Evolutionary conservation across 1,284 basidiomycete species (phyloP), one percentile per base, ranked within the genome.

Genomic region (Boletus sp.): DNA sequence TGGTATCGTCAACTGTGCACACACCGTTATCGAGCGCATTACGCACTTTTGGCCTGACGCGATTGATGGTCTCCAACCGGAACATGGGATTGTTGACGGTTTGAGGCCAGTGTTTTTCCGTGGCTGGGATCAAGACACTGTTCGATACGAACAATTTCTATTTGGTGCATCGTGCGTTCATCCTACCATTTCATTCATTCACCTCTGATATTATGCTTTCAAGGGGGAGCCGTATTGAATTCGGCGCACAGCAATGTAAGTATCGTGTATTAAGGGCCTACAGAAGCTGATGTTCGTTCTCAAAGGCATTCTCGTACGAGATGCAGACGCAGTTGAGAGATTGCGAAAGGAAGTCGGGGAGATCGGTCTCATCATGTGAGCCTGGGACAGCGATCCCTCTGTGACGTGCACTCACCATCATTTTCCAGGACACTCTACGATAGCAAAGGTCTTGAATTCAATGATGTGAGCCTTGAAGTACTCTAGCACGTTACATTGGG

Each of bases 391-490:
- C n/a, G 9, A 8, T 44, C 9, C 64, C 8, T 56, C 43, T 31
- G 14, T 14, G 10, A 9, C 10, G 0, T 40, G 16, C 17, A 51
- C 13, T 59, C 35, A 55, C 33, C 16, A 8, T 31, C 30, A 2
- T 46, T 40, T 46, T 25, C 10, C 56, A 90, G 89, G 77, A 91
- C 89, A 0, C 70, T 90, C 1, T 89, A 88, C 62, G 87, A 91
- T 55, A 86, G 83, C 78, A 91, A 91, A 70, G 89, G 90, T 1
- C 75, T 90, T 1, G 89, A 90, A 68, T 90, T 90, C 67, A 82
- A 90, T 64, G 88, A 90, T 59, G 87, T 88, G 62, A 58, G 80
- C 14, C 27, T 53, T 10, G 14, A 21, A 8, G 21, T 30, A 25
- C 27, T n/a, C 5, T 1, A 16, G 35, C 8, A 2, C 6, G 16